Evolutionary conservation across 176 grass and related monocot genomes (phyloP).

Genomic region (Thalia dealbata): DNA sequence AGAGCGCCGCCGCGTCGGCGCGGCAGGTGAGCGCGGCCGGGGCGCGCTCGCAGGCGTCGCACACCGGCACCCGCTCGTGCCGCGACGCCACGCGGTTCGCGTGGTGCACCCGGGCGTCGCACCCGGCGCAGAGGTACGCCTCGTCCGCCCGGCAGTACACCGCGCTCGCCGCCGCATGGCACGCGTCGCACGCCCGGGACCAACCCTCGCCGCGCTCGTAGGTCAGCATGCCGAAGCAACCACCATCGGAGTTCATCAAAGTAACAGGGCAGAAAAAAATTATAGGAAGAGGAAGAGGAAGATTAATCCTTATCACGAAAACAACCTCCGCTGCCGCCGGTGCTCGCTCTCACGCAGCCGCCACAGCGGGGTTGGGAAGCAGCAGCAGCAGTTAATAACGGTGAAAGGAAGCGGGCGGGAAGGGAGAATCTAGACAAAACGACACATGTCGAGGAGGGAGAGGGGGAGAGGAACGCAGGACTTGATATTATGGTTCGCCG

Average conservation of each 20-base stretch:
- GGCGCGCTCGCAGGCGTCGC: slow-evolving; percentile 40
- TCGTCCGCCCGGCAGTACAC: slow-evolving; percentile 72
- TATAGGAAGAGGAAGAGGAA: no score
- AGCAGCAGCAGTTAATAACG: neutral
- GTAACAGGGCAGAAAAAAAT: neutral
- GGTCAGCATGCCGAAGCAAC: neutral
- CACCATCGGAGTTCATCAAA: neutral
- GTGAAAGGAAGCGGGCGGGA: neutral
- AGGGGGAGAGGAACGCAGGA: neutral
- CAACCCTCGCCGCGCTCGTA: neutral
- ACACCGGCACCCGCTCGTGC: slow-evolving; percentile 57
- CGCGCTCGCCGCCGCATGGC: slow-evolving; percentile 27
- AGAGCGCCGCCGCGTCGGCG: slow-evolving; percentile 34
- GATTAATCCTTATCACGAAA: neutral
- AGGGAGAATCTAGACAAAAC: neutral
- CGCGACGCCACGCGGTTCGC: slow-evolving; percentile 56
- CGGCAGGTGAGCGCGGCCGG: slow-evolving; percentile 37
- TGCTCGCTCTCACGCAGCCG: neutral
- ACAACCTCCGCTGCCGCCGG: neutral
- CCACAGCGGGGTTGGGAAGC: neutral
- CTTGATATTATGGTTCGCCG: neutral
- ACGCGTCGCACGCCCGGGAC: slow-evolving; percentile 39
- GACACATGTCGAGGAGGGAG: neutral
- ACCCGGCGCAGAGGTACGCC: slow-evolving; percentile 52
- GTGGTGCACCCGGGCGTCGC: slow-evolving; percentile 47